These are phyloP conservation scores for Lyophyllum decastes DNA, from an alignment of 768 basidiomycete genomes.

Conservation along the genomic window DNA sequence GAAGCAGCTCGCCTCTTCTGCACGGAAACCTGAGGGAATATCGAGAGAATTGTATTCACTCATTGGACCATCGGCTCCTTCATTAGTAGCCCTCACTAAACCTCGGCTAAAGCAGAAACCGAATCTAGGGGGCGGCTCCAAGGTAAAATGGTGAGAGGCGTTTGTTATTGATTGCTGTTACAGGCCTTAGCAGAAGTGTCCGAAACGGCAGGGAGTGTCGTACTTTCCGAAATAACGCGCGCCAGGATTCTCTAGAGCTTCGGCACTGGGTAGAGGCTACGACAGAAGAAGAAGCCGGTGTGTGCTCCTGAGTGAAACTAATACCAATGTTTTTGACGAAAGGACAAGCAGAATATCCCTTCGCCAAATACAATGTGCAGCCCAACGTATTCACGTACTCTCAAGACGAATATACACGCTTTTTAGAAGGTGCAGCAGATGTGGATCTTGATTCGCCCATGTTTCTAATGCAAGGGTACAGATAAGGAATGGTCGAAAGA, in stretches of 20 bases:
- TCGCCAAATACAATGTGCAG: slow-evolving; percentile 81
- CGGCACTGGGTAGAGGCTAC: slow-evolving; percentile 81
- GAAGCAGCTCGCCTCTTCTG: slow-evolving; percentile 39
- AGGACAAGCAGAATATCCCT: slow-evolving; percentile 64
- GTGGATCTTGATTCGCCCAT: too few relatives aligned
- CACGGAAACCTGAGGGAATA: slow-evolving; percentile 85
- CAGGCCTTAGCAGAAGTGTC: background rate
- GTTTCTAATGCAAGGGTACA: slow-evolving; percentile 20
- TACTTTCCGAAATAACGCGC: slow-evolving; percentile 71
- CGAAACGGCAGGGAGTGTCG: slow-evolving; percentile 68
- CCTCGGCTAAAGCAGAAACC: slow-evolving; percentile 88
- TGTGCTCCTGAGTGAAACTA: slow-evolving; percentile 14
- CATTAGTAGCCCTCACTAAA: slow-evolving; percentile 76
- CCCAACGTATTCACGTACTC: slow-evolving; percentile 70
- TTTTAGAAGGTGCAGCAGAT: slow-evolving; percentile 62
- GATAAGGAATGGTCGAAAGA: slow-evolving; percentile 90
- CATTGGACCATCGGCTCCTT: slow-evolving; percentile 92
- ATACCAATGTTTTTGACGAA: background rate
- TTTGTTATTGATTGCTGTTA: slow-evolving; percentile 3
- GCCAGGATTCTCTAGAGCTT: slow-evolving; percentile 68
- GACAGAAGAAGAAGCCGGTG: slow-evolving; percentile 57
- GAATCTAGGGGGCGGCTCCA: slow-evolving; percentile 61
- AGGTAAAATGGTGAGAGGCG: slow-evolving; percentile 66
- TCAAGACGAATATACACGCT: slow-evolving; percentile 83
- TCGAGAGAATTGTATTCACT: slow-evolving; percentile 91